Base-by-base conservation (phyloP, 345 rosid species). In the Sisymbrium altissimum region DNA sequence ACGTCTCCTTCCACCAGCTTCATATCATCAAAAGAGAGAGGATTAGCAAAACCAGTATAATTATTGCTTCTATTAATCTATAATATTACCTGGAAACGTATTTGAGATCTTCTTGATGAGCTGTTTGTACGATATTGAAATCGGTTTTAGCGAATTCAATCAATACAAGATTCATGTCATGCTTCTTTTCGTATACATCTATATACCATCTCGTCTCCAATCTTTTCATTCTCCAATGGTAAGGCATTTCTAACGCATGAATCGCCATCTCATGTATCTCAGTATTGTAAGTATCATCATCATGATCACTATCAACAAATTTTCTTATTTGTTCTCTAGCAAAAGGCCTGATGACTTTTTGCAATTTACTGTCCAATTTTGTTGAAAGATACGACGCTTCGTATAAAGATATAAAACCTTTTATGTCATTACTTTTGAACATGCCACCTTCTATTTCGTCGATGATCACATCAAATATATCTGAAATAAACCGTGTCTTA, bases 61-160 rank as follows among this genome's bases (percentile, higher is more conserved):
- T 29, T 10, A 38, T 27, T 44, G 43, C 3, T 65, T 66, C 0
- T 27, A 60, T 35, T 27, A 19, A 3, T 57, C 13, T 43, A 53
- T 68, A 0, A 0, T 29, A 19, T 35, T 80, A 64, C 73, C 76
- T 59, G 11, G 18, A 65, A 25, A 77, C 80, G 55, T 68, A 29
- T 70, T 76, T 60, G n/a, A 83, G 66, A 60, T 83, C 86, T 41
- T 70, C 49, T 45, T 62, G 79, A 60, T 83, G 79, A 43, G 41
- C 7, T 9, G 3, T 4, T 64, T 83, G 84, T 15, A 81, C 36
- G 41, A 48, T 29, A 59, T 78, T 78, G 49, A 82, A 84, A 64
- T 79, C 80, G 25, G 59, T 17, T 64, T 67, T 74, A 6, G 81
- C 72, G 1, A 80, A 43, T 11, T 81, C 62, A 0, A 74, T 3